Percentiles rank a stretch among this genome's conserved stretches.
Conservation (phyloP, 306 rosid genomes). For the Argentina anserina region DNA sequence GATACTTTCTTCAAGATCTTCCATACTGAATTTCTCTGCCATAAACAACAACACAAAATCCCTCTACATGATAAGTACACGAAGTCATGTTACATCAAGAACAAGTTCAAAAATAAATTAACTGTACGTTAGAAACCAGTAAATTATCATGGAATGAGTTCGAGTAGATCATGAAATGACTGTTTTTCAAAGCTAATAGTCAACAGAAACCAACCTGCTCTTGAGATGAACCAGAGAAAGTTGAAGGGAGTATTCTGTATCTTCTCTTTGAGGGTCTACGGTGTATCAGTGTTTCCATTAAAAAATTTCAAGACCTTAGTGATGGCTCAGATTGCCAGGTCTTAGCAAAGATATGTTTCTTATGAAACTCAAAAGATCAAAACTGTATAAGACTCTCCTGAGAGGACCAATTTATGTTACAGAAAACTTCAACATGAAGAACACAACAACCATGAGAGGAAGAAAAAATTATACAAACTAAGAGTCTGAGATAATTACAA, state of each 20-base stretch:
- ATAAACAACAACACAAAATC: neutral
- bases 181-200: neutral
- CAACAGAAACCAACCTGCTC: neutral
- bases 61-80: neutral
- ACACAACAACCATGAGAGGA: neutral
- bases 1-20: constrained; percentile 1
- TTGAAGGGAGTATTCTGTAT: constrained; percentile 2
- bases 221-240: constrained; percentile 3
- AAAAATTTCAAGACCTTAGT: neutral
- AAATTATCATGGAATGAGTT: neutral
- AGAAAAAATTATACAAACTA: neutral
- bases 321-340: constrained; percentile 13
- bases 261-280: constrained; percentile 1
- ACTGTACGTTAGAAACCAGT: neutral
- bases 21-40: constrained; percentile 11
- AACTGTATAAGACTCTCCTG: neutral
- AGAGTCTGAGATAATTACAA: neutral
- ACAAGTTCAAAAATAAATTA: neutral
- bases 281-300: constrained; percentile 7
- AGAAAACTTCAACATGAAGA: neutral
- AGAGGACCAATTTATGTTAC: neutral
- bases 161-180: neutral
- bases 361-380: neutral
- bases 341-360: neutral
- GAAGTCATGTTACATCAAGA: neutral